Evolutionary conservation across 441 rosid genomes (phyloP).

Genomic region (Metrosideros polymorpha): DNA sequence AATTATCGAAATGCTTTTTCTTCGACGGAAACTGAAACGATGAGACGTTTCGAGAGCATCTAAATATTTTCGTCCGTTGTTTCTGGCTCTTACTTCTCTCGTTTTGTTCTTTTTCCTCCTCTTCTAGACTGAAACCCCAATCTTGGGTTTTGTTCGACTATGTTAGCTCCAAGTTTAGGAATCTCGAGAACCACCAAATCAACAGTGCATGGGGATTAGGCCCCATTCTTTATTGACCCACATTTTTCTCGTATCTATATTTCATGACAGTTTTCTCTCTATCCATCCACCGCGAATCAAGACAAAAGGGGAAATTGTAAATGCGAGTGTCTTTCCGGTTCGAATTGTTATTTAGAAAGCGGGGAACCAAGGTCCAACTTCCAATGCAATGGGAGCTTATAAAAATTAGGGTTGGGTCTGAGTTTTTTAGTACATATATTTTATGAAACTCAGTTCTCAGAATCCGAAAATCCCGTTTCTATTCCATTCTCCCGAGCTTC

Average conservation of each 20-base stretch:
- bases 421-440: slow-evolving; percentile 17
- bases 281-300: slow-evolving; percentile 20
- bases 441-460: slow-evolving; percentile 23
- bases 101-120: background rate
- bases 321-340: slow-evolving; percentile 7
- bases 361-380: slow-evolving; percentile 41
- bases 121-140: background rate
- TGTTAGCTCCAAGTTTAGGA: slow-evolving; percentile 21
- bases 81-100: background rate
- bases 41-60: background rate
- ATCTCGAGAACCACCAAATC: slow-evolving; percentile 46
- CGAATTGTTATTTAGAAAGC: slow-evolving; percentile 33
- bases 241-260: slow-evolving; percentile 10
- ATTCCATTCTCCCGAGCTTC: slow-evolving; percentile 92
- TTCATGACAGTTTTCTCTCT: slow-evolving; percentile 8
- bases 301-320: slow-evolving; percentile 17
- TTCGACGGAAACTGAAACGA: background rate
- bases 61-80: background rate
- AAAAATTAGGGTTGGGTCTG: slow-evolving; percentile 9
- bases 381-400: slow-evolving; percentile 27
- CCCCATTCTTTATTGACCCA: background rate
- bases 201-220: slow-evolving; percentile 41
- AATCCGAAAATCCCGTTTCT: slow-evolving; percentile 56
- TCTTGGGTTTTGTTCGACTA: slow-evolving; percentile 9
- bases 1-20: too few species aligned